phyloP scores from a whole-genome alignment of 2,329 filamentous ascomycete genomes.

The Colletotrichum euphorbiae region DNA sequence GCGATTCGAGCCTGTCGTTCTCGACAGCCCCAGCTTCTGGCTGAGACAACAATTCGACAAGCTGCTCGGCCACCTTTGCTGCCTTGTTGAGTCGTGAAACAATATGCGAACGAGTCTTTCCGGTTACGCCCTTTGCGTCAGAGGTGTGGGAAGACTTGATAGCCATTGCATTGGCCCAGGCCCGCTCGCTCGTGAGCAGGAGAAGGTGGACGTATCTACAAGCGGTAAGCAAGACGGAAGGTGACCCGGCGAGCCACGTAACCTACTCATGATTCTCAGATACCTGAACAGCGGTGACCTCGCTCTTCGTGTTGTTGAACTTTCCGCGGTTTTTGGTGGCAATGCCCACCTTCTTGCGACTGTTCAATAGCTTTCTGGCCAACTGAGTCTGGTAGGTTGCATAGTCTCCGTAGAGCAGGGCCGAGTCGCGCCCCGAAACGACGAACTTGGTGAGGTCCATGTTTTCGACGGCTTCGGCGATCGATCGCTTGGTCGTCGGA shows the following conservation, averaged over 20 bases:
- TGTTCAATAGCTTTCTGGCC: constrained; percentile 82
- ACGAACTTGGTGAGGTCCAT: constrained; percentile 96
- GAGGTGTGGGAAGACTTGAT: constrained; percentile 87
- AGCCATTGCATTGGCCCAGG: constrained; percentile 95
- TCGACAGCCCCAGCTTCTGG: constrained; percentile 71
- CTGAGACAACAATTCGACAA: constrained; percentile 75
- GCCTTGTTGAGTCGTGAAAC: constrained; percentile 89
- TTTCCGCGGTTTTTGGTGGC: constrained; percentile 89
- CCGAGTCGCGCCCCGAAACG: constrained; percentile 81
- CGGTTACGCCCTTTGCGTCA: constrained; percentile 82
- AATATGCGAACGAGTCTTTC: constrained; percentile 87
- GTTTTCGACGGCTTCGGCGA: constrained; percentile 24
- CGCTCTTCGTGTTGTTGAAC: constrained; percentile 74
- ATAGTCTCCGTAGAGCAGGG: constrained; percentile 90
- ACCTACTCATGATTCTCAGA: constrained; percentile 78
- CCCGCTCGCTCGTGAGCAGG: constrained; percentile 87
- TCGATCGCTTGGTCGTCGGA: background rate
- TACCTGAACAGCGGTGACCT: constrained; percentile 81
- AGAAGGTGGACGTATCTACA: constrained; percentile 80
- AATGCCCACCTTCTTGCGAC: constrained; percentile 86
- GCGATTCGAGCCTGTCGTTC: constrained; percentile 84
- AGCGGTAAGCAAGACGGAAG: constrained; percentile 34
- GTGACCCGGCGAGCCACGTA: background rate
- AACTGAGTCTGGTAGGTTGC: constrained; percentile 84
- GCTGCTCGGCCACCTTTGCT: constrained; percentile 73